Percentiles rank a stretch among this genome's conserved stretches.
Evolutionary conservation across 345 rosid species (phyloP).

Genomic region (Eucalyptus polybractea): DNA sequence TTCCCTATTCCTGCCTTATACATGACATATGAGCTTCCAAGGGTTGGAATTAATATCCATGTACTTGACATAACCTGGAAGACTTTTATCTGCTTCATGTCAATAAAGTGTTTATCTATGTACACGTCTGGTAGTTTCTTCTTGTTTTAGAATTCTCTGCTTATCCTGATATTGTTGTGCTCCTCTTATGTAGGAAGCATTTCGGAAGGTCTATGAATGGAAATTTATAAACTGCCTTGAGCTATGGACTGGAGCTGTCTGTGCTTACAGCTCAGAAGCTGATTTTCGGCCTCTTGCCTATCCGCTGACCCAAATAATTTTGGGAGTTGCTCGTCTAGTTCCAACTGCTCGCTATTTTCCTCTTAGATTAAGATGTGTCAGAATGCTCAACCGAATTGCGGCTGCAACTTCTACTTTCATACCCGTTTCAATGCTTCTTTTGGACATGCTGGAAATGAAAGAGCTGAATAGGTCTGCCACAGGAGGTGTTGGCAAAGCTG

Average conservation of each 20-base stretch:
- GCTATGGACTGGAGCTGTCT: slow-evolving; percentile 95
- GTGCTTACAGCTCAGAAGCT: slow-evolving; percentile 55
- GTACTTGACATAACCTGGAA: background rate
- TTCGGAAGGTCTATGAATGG: slow-evolving; percentile 93
- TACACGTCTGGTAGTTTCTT: background rate
- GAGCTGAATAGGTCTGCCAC: slow-evolving; percentile 71
- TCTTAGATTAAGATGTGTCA: slow-evolving; percentile 78
- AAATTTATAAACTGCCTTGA: slow-evolving; percentile 91
- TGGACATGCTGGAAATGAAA: slow-evolving; percentile 99
- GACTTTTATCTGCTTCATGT: background rate
- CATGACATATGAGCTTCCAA: background rate
- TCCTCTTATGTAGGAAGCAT: slow-evolving; percentile 51
- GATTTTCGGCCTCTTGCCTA: slow-evolving; percentile 83
- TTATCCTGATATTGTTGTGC: background rate
- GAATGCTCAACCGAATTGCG: slow-evolving; percentile 86
- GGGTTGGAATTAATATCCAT: background rate
- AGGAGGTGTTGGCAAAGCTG: slow-evolving; percentile 85
- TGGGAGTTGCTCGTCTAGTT: slow-evolving; percentile 87
- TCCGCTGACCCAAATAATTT: slow-evolving; percentile 77
- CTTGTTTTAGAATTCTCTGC: background rate
- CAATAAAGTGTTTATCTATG: background rate
- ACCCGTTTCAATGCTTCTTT: slow-evolving; percentile 81
- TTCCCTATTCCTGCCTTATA: background rate
- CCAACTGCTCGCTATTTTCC: slow-evolving; percentile 92
- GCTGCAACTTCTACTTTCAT: slow-evolving; percentile 66